phyloP scores from a whole-genome alignment of 1,284 basidiomycete species.

The Tilletia walkeri region DNA sequence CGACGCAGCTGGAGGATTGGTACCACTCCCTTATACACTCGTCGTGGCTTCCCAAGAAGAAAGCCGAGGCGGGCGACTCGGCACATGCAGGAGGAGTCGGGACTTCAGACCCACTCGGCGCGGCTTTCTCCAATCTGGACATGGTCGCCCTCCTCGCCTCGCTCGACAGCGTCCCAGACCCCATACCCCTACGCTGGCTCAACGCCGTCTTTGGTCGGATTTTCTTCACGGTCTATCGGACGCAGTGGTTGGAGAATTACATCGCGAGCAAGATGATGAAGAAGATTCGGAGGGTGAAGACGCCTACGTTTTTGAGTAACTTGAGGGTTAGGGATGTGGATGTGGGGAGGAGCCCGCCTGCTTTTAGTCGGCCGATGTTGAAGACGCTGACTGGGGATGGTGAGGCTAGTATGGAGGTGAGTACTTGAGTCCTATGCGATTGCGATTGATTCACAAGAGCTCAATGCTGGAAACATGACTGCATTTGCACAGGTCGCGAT shows the following conservation, averaged over 20 bases:
- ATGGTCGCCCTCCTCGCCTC: constrained; percentile 80
- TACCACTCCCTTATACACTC: constrained; percentile 80
- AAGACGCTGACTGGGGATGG: constrained; percentile 91
- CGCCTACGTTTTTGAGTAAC: constrained; percentile 79
- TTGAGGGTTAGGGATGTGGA: constrained; percentile 84
- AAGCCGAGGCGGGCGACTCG: not conserved
- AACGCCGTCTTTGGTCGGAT: constrained; percentile 88
- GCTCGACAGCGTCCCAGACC: constrained; percentile 86
- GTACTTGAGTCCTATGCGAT: not conserved
- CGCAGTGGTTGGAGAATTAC: constrained; percentile 73
- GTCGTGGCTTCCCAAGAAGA: constrained; percentile 60
- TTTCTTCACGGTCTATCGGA: constrained; percentile 87
- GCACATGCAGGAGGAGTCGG: constrained; percentile 16
- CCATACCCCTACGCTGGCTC: constrained; percentile 93
- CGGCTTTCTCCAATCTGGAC: constrained; percentile 72
- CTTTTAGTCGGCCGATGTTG: constrained; percentile 80
- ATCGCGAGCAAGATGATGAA: constrained; percentile 87
- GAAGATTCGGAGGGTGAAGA: constrained; percentile 85
- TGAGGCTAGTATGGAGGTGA: constrained; percentile 76
- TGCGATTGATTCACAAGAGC: no score
- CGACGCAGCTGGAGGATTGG: constrained; percentile 73
- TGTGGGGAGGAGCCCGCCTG: constrained; percentile 73
- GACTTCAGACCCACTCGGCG: constrained; percentile 56
- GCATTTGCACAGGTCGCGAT: constrained; percentile 62
- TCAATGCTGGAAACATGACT: not conserved